Base-by-base conservation (phyloP, 345 rosid genomes). In the Euphorbia pulcherrima region DNA sequence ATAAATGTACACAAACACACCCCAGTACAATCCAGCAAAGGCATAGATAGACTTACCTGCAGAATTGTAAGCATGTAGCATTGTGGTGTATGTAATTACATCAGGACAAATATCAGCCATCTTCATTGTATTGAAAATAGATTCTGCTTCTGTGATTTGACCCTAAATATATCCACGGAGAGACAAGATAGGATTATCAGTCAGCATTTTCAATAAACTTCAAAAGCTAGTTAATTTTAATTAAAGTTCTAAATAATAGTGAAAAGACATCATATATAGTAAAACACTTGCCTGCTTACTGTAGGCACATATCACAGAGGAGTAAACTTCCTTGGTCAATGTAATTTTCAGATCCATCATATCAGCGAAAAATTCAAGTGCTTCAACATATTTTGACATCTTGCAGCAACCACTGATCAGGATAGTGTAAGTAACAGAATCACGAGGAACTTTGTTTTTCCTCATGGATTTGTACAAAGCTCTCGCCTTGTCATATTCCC, bases 391-490 rank as follows among this genome's bases (percentile, higher is more conserved):
- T 53, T 81, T 90, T 65, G 90, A 87, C 87, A 90, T 82, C 76
- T 82, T 86, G 80, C 83, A 84, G 53, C 89, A 85, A 63, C 93
- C 86, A 60, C 96, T 90, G 61, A 92, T 84, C 73, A 92, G 79
- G 63, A 87, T 75, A 1, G 90, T 92, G 76, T 80, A 92, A 74
- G 98, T 90, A 84, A 90, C 82, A 64, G 89, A 83, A 76, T 92
- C 90, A 24, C 85, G 83, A 33, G 29, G 79, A 65, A 90, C 88
- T 70, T 80, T 92, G 74, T 64, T 82, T 76, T 76, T 84, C 65
- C 79, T 86, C 98, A 92, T 92, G 71, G 83, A 75, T 75, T 74
- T 79, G 77, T 88, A 88, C 74, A 92, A 70, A 67, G 78, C 83
- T 35, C 72, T 17, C 50, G 92, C 96, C 78, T 84, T 92, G 60